phyloP scores from a whole-genome alignment of 106 monocot species.

The Dendrobium catenatum region DNA sequence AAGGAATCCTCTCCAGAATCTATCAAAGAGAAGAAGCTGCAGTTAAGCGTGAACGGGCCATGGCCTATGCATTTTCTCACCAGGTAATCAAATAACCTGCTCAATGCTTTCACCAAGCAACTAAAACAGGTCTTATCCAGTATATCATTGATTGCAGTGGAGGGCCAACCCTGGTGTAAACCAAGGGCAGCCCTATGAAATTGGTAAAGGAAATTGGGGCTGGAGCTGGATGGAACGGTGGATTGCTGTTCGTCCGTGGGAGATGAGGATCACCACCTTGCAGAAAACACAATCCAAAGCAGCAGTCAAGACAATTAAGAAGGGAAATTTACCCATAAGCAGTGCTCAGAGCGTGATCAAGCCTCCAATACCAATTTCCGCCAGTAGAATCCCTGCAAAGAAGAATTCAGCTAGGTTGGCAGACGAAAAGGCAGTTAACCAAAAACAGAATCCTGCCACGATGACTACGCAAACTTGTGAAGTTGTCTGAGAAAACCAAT shows the following conservation, averaged over 20 bases:
- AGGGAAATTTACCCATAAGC: conserved; percentile 3
- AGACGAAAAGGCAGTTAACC: conserved; percentile 15
- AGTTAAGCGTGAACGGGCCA: conserved; percentile 78
- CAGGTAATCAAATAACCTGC: conserved; percentile 34
- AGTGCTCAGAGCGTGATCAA: conserved; percentile 15
- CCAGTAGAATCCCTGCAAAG: conserved; percentile 25
- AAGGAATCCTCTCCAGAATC: conserved; percentile 51
- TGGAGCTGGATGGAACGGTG: conserved; percentile 92
- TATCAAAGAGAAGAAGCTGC: conserved; percentile 85
- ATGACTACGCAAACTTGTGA: background rate
- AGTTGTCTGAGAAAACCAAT: background rate
- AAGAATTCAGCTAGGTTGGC: conserved; percentile 21
- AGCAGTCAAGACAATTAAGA: conserved; percentile 20
- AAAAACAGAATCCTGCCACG: background rate
- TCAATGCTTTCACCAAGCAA: background rate
- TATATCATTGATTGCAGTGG: conserved; percentile 37
- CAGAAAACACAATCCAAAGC: conserved; percentile 24
- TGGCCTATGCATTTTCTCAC: conserved; percentile 90
- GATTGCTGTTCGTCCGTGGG: conserved; percentile 90
- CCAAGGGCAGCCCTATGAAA: conserved; percentile 47
- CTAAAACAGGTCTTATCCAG: conserved; percentile 1
- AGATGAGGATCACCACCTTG: conserved; percentile 32
- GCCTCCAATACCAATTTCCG: background rate
- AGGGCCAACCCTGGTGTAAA: conserved; percentile 48
- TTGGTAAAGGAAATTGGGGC: conserved; percentile 62